A percentile compares a stretch with the other conserved stretches of the same genome.
Evolutionary conservation across 352 stramenopile species (phyloP).

Genomic region (Salisapilia sapeloensis): DNA sequence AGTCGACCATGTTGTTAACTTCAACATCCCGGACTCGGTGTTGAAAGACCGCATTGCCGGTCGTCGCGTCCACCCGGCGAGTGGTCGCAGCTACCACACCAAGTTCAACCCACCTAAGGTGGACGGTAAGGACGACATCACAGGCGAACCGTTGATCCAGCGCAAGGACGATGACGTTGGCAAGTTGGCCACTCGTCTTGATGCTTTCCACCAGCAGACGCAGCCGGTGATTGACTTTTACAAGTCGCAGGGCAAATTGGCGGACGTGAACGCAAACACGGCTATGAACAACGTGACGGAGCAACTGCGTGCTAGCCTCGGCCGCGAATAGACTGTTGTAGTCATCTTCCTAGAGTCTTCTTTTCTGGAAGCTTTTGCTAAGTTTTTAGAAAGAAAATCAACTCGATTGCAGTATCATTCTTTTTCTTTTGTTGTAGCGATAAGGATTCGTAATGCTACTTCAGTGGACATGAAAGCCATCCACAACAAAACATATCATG

Average conservation of each 20-base stretch:
- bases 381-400: not conserved
- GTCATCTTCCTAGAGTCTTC: not conserved
- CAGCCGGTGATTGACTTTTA: constrained; percentile 91
- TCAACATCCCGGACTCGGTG: constrained; percentile 91
- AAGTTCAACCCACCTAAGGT: constrained; percentile 95
- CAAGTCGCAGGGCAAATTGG: constrained; percentile 68
- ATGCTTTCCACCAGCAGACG: constrained; percentile 94
- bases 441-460: too few species aligned
- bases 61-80: constrained; percentile 91
- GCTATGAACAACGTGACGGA: constrained; percentile 68
- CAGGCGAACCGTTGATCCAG: constrained; percentile 93
- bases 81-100: constrained; percentile 93
- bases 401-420: constrained; percentile 7
- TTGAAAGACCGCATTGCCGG: constrained; percentile 95
- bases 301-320: constrained; percentile 65
- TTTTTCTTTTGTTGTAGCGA: constrained; percentile 1
- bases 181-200: constrained; percentile 84
- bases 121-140: constrained; percentile 82
- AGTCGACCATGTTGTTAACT: constrained; percentile 88
- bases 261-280: constrained; percentile 84
- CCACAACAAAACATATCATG: constrained; percentile 10
- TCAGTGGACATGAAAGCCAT: too few species aligned
- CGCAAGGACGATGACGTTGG: constrained; percentile 93
- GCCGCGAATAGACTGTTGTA: constrained; percentile 30
- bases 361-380: not conserved